Evolutionary conservation across 2,329 filamentous ascomycete species (phyloP), one percentile per base, ranked within the genome.

Genomic region (Coniosporium tulheliwenetii): DNA sequence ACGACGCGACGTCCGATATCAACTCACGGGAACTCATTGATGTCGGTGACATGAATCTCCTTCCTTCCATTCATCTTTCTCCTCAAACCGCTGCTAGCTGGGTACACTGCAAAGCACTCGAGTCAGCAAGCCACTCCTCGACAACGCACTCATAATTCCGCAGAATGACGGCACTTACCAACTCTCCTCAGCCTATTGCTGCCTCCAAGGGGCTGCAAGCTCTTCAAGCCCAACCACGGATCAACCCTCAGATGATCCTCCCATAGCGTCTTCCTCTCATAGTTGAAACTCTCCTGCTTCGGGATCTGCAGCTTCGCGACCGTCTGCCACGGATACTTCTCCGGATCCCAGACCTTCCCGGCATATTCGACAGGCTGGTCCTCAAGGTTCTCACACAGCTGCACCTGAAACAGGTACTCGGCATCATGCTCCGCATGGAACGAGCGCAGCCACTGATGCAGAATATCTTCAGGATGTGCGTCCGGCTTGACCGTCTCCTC

Each of bases 301-400:
- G 59, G 61, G 10, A 64, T 53, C 13, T 54, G 48, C 10, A 64
- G 47, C 19, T 50, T 58, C 1, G 61, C 66, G 5, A 70, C 58
- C 1, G 62, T 65, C 45, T 69, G 62, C 52, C 59, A 69, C 1
- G 65, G 66, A 41, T 65, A 69, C 37, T 64, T 67, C 32, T 61
- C 58, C 3, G 57, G 51, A 37, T 70, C 64, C 65, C 65, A 70
- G 5, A 58, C 51, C 15, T 52, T 61, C 9, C 64, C 62, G 10
- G 57, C 55, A 41, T 65, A 62, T 43, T 67, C 61, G n/a, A 66
- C 58, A 0, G 61, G 60, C 47, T 69, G 64, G 13, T 69, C 62
- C 1, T 62, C 51, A 1, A 70, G 50, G 40, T 67, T 63, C 39
- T 68, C 64, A 8, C 61, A 58, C 0, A 70, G 53, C 45, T 70